phyloP scores from a whole-genome alignment of 2,329 filamentous ascomycete genomes.

The Ophiostoma pallidulum region DNA sequence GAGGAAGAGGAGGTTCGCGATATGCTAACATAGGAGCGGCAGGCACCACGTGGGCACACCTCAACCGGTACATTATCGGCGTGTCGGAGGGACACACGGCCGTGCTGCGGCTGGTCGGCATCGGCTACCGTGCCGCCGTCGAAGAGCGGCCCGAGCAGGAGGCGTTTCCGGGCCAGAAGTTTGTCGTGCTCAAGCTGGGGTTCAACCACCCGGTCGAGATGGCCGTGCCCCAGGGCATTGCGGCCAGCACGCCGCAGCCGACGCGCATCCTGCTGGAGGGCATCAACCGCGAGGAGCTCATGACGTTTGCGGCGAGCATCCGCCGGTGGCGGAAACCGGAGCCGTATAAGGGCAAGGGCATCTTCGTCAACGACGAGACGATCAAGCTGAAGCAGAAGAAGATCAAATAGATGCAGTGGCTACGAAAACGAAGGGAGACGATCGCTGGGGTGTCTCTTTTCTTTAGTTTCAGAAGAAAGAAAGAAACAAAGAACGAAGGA shows the following conservation, averaged over 20 bases:
- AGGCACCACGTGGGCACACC: constrained; percentile 85
- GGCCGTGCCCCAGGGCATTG: constrained; percentile 71
- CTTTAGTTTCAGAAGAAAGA: no score
- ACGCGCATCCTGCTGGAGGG: constrained; percentile 88
- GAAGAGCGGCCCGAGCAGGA: constrained; percentile 66
- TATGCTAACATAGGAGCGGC: not conserved
- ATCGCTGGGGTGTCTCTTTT: no score
- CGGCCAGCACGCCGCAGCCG: constrained; percentile 78
- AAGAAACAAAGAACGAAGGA: not conserved
- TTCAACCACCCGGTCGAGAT: constrained; percentile 95
- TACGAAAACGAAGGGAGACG: no score
- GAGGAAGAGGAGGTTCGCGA: no score
- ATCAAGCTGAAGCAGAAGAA: constrained; percentile 98
- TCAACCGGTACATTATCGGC: constrained; percentile 83
- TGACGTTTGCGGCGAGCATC: constrained; percentile 84
- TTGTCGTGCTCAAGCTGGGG: constrained; percentile 88
- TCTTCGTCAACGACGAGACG: constrained; percentile 95
- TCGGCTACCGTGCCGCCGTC: constrained; percentile 86
- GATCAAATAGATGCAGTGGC: constrained; percentile 58
- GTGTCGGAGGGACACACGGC: constrained; percentile 95
- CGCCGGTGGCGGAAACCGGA: constrained; percentile 83
- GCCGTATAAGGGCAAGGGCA: constrained; percentile 98
- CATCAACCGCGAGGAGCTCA: constrained; percentile 73
- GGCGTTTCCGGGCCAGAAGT: constrained; percentile 72
- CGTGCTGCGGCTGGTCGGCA: constrained; percentile 84